Evolutionary conservation across 495 filamentous ascomycete genomes (phyloP), one percentile per base, ranked within the genome.

Genomic region (Trichoderma virens): DNA sequence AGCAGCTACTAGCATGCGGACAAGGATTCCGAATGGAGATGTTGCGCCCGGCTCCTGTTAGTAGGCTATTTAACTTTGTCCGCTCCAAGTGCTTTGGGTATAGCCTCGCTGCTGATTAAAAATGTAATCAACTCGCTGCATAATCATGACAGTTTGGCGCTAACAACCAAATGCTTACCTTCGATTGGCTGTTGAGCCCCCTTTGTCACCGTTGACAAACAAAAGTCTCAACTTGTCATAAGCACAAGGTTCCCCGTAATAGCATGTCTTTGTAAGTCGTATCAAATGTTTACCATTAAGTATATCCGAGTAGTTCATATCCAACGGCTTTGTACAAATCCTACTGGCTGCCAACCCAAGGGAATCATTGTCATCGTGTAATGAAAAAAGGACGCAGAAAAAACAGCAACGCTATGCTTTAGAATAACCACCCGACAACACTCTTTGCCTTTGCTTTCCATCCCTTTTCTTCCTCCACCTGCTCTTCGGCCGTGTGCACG

Each of bases 401-500:
- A 23, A 47, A 56, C 23, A 14, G 20, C 23, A 30, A 28, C 51
- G 51, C 51, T 30, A 56, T 56, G 51, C 23, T 56, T 35, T 28
- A 56, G 9, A 56, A 30, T 11, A 56, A 5, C 51, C 51, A 56
- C 25, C 5, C 6, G 9, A 28, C 4, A 56, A 30, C 51, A 2
- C 13, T 30, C 51, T 56, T 56, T 13, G 51, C 51, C 51, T 56
- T 56, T 56, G 51, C 51, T n/a, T 56, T 56, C 51, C 51, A 56
- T 14, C 51, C 51, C 51, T 56, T 56, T 25, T 56, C 51, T 8
- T 56, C 51, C 27, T 30, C 51, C 9, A 30, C 51, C 13, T 56
- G 51, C 51, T 56, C 51, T 30, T 56, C 51, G 3, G 51, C 51
- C 13, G 51, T 67, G 13, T 74, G 73, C 34, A 70, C 65, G 16